phyloP scores from a whole-genome alignment of 768 basidiomycete species.

The Epithele typhae region DNA sequence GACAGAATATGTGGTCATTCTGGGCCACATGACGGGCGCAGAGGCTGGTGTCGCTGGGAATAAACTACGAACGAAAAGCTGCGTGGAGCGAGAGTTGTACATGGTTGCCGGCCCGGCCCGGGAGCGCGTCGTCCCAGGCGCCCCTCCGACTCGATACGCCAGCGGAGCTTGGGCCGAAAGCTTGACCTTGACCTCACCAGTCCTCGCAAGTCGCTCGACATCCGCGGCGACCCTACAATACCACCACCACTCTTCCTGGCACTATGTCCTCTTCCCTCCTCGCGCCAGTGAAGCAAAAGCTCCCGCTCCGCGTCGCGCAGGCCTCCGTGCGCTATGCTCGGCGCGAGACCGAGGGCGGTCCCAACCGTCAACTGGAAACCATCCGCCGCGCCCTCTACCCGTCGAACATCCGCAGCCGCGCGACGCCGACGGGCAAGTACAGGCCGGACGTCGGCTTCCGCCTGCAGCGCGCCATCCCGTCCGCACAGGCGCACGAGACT shows the following conservation, averaged over 20 bases:
- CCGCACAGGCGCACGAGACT: conserved; percentile 85
- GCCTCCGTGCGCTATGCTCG: conserved; percentile 35
- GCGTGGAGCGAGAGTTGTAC: too few relatives aligned
- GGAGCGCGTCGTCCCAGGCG: not conserved
- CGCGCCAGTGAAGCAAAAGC: conserved; percentile 28
- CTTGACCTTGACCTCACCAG: not conserved
- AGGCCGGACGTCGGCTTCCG: conserved; percentile 74
- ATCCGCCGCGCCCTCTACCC: conserved; percentile 83
- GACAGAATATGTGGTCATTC: too few relatives aligned
- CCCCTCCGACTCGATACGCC: not conserved
- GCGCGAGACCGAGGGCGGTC: conserved; percentile 39
- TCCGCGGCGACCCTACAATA: too few relatives aligned
- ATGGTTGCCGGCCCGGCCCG: too few relatives aligned
- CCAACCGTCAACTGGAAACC: conserved; percentile 65
- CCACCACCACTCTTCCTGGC: conserved; percentile 8
- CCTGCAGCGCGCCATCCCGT: conserved; percentile 81
- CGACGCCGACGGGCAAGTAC: conserved; percentile 81
- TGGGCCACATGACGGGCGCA: too few relatives aligned
- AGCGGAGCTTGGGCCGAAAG: conserved; percentile 3
- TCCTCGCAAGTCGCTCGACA: too few relatives aligned
- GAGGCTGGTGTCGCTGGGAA: too few relatives aligned
- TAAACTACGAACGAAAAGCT: too few relatives aligned
- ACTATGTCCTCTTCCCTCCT: conserved; percentile 41
- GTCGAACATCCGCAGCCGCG: conserved; percentile 59
- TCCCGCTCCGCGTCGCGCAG: conserved; percentile 30